Percentiles rank a stretch among this genome's conserved stretches.
These are phyloP conservation scores for Penicillium dipodomyicola DNA, from an alignment of 495 filamentous ascomycete species.

Conservation along the genomic window DNA sequence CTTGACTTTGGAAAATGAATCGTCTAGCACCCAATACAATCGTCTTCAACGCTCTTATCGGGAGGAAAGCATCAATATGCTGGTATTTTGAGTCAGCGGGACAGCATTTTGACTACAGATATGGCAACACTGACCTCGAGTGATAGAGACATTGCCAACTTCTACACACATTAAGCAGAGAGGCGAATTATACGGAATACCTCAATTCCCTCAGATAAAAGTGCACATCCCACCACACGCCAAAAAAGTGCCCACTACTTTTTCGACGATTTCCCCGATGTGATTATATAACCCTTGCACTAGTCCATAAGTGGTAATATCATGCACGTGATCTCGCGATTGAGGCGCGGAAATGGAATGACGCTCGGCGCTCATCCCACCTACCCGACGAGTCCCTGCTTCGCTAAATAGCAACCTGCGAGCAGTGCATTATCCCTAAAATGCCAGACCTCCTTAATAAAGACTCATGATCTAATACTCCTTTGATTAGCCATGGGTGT, in stretches of 20 bases:
- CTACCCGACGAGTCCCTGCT: conserved; percentile 14
- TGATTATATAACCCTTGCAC: conserved; percentile 10
- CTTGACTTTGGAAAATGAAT: conserved; percentile 44
- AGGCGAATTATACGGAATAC: conserved; percentile 6
- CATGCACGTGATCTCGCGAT: conserved; percentile 34
- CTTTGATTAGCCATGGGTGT: conserved; percentile 73
- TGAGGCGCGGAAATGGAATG: conserved; percentile 13
- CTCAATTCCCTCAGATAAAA: conserved; percentile 8
- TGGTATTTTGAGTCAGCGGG: conserved; percentile 25
- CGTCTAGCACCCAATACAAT: conserved; percentile 25
- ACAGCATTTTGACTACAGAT: conserved; percentile 6
- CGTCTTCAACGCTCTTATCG: conserved; percentile 42
- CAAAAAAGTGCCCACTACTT: conserved; percentile 16
- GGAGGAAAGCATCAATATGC: conserved; percentile 49
- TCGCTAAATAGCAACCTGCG: not conserved
- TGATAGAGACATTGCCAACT: conserved; percentile 30
- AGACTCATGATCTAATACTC: not conserved
- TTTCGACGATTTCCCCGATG: conserved; percentile 9
- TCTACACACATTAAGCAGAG: conserved; percentile 21
- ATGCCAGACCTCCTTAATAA: not conserved
- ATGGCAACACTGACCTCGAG: conserved; percentile 36
- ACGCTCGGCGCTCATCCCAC: conserved; percentile 1
- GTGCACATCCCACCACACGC: conserved; percentile 14
- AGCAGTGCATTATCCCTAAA: not conserved
- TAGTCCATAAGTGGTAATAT: conserved; percentile 24